Evolutionary conservation across 2,329 filamentous ascomycete genomes (phyloP), one percentile per base, ranked within the genome.

Genomic region (Xylariaceae sp.): DNA sequence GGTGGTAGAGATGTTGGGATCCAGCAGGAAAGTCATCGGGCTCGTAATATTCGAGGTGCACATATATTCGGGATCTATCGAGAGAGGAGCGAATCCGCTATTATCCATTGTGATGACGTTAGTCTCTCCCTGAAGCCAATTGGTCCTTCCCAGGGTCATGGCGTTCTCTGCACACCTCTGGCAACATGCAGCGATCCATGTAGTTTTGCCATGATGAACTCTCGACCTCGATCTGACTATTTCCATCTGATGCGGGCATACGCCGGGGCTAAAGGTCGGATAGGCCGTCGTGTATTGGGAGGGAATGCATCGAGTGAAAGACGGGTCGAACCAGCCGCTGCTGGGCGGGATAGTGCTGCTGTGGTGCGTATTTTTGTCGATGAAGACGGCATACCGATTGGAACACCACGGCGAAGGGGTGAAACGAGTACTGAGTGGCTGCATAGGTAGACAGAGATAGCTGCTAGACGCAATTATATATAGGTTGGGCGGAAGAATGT

Each of bases 291-390:
- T 50, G 40, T 57, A 57, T 31, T 59, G 51, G 1, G 43, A 46
- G 5, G 56, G 56, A 2, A 54, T 45, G 35, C 55, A 59, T 36
- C 46, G 32, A 15, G 52, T 53, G 38, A 59, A 60, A 0, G 50
- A 57, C 16, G 53, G 55, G 14, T 59, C 54, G 27, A 52, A 38
- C 56, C 56, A 60, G n/a, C 55, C 57, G 32, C 56, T 57, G 28
- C 45, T 50, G 3, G 55, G 56, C 2, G 48, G 44, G n/a, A 50
- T 34, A 8, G 48, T 57, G 40, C 53, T 57, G 1, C 46, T 50
- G 5, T 44, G 50, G 9, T 41, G 48, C 6, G 50, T 43, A n/a
- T 44, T 23, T 5, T 43, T 37, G 31, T 50, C 51, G n/a, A 57
- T 50, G 35, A 44, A 52, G 29, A 62, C 51, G 17, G 47, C 52